Evolutionary conservation across 192 early-diverging fungal genomes (phyloP).

Genomic region (Haplosporangium gracile): DNA sequence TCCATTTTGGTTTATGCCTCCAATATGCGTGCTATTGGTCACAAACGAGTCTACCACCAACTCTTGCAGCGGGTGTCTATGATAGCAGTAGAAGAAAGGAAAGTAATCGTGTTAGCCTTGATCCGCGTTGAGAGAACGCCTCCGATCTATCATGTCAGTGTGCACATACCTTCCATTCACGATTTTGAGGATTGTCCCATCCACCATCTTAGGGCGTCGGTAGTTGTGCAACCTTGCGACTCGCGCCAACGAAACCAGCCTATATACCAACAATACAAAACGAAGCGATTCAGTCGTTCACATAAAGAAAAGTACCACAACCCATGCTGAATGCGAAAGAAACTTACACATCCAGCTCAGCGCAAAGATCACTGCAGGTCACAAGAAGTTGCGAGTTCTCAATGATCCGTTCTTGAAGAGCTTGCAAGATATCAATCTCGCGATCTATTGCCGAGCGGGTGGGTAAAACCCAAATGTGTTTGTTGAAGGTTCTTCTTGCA

Average conservation of each 20-base stretch:
- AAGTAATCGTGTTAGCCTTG: background rate
- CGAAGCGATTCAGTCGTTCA: background rate
- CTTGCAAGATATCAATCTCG: conserved; percentile 87
- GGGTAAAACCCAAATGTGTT: background rate
- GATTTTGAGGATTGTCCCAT: conserved; percentile 69
- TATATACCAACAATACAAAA: conserved; percentile 12
- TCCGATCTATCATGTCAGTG: background rate
- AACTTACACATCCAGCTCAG: conserved; percentile 81
- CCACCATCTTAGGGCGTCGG: conserved; percentile 66
- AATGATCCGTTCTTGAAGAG: conserved; percentile 71
- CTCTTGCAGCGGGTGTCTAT: conserved; percentile 79
- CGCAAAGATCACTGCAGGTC: conserved; percentile 52
- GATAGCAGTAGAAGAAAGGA: conserved; percentile 5
- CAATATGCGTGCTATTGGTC: conserved; percentile 75
- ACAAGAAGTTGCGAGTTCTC: conserved; percentile 57
- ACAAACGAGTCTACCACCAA: conserved; percentile 73
- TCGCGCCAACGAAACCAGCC: conserved; percentile 73
- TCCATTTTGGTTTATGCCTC: background rate
- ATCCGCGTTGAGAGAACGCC: background rate
- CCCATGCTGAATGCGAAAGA: background rate
- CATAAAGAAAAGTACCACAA: no score
- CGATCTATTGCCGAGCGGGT: conserved; percentile 64
- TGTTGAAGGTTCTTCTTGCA: no score
- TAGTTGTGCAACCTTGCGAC: conserved; percentile 70
- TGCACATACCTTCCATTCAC: conserved; percentile 73